These are phyloP conservation scores for Magnusiomyces suaveolens DNA, from an alignment of 1,139 yeast genomes.

Conservation along the genomic window DNA sequence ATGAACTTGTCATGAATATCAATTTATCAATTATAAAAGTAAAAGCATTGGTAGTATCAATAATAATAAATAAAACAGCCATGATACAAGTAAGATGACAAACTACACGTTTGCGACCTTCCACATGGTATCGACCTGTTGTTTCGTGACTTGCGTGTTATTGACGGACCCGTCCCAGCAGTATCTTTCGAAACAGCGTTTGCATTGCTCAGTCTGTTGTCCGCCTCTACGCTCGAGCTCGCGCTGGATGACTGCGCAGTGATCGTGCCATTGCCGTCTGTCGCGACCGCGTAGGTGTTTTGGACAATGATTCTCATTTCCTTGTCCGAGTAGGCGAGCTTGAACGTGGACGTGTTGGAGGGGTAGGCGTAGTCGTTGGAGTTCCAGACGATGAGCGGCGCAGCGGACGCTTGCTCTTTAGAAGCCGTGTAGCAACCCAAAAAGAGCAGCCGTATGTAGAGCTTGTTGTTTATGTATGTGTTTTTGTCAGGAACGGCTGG, in stretches of 20 bases:
- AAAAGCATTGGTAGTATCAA: no score
- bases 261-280: constrained; percentile 63
- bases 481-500: constrained; percentile 77
- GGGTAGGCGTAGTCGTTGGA: constrained; percentile 63
- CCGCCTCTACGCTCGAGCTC: constrained; percentile 63
- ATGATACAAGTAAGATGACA: no score
- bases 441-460: constrained; percentile 35
- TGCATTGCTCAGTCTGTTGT: constrained; percentile 61
- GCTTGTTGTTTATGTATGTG: constrained; percentile 43
- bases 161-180: constrained; percentile 47
- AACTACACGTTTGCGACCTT: background rate
- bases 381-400: constrained; percentile 71
- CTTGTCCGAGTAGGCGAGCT: constrained; percentile 49
- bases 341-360: constrained; percentile 65
- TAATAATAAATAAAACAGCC: no score
- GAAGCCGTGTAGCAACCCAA: constrained; percentile 15
- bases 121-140: background rate
- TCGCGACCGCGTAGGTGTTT: constrained; percentile 73
- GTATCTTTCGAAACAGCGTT: constrained; percentile 57
- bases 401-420: constrained; percentile 26
- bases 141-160: background rate
- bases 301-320: constrained; percentile 54
- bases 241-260: constrained; percentile 83
- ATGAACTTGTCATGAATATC: no score
- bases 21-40: no score